Percentiles rank a stretch among this genome's conserved stretches.
Conservation (phyloP, 768 basidiomycete genomes). For the Mycena vitilis region DNA sequence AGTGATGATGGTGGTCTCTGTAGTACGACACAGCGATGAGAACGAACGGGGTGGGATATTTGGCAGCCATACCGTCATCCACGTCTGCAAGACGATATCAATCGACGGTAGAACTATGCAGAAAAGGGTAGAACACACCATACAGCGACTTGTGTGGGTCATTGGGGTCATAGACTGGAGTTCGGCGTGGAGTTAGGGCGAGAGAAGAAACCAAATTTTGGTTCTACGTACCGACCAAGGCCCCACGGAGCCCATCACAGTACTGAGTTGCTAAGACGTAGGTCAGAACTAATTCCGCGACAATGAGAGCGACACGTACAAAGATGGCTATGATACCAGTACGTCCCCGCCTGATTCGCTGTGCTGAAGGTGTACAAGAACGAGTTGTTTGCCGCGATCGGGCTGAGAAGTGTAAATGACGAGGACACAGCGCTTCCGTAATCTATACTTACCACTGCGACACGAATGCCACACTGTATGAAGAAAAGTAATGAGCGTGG, state of each 20-base stretch:
- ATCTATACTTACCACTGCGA: constrained; percentile 38
- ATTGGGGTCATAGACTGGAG: constrained; percentile 2
- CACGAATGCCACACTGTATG: constrained; percentile 39
- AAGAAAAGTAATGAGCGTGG: constrained; percentile 35
- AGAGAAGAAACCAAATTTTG: no score
- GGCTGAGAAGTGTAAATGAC: constrained; percentile 29
- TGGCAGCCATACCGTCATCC: no score
- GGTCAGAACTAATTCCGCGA: background rate
- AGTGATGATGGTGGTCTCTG: no score
- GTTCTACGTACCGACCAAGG: no score
- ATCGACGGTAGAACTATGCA: background rate
- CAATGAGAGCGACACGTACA: background rate
- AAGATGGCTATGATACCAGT: constrained; percentile 27
- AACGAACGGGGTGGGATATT: background rate
- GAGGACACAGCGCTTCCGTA: no score
- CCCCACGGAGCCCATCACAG: no score
- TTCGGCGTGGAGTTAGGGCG: no score
- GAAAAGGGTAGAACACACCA: no score
- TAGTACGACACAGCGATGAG: no score
- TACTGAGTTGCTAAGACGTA: background rate
- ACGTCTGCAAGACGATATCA: background rate
- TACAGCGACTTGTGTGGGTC: no score
- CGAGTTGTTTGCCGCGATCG: constrained; percentile 44
- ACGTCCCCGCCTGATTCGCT: constrained; percentile 43
- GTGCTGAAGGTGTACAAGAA: constrained; percentile 48